A percentile compares a stretch with the other conserved stretches of the same genome.
Evolutionary conservation across 345 rosid species (phyloP).

Genomic region (Moricandia moricandioides): DNA sequence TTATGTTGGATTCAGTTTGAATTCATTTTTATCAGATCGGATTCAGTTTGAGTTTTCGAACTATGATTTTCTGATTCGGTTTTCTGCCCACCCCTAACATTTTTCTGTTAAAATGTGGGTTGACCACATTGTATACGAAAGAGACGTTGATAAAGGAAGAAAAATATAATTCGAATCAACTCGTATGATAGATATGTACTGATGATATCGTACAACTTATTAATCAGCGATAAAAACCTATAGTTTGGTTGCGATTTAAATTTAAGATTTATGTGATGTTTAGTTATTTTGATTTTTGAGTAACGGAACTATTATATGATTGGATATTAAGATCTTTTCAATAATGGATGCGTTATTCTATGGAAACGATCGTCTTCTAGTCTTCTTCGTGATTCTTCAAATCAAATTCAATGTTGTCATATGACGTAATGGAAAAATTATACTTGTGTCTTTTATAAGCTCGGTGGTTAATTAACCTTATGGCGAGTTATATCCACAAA

Average conservation of each 20-base stretch:
- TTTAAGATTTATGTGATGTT: not conserved
- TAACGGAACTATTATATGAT: not conserved
- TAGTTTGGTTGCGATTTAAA: not conserved
- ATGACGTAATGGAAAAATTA: slow-evolving; percentile 20
- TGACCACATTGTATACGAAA: not conserved
- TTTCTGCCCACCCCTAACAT: too few species aligned
- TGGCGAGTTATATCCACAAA: slow-evolving; percentile 33
- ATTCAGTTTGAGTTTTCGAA: too few species aligned
- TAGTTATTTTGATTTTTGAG: not conserved
- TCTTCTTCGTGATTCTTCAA: not conserved
- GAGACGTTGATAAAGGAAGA: not conserved
- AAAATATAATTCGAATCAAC: not conserved
- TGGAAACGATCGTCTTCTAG: slow-evolving; percentile 1
- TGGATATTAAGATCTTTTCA: too few species aligned
- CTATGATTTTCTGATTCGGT: too few species aligned
- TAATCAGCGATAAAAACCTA: not conserved
- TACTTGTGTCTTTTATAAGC: slow-evolving; percentile 8
- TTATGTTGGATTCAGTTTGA: too few species aligned
- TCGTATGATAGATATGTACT: too few species aligned
- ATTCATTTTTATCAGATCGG: too few species aligned
- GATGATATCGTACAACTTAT: not conserved
- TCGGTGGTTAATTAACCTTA: slow-evolving; percentile 14
- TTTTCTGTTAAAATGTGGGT: not conserved
- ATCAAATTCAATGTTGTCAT: slow-evolving; percentile 24
- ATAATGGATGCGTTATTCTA: not conserved